Conservation (phyloP, 257 asterid genomes). For the Prunella vulgaris region DNA sequence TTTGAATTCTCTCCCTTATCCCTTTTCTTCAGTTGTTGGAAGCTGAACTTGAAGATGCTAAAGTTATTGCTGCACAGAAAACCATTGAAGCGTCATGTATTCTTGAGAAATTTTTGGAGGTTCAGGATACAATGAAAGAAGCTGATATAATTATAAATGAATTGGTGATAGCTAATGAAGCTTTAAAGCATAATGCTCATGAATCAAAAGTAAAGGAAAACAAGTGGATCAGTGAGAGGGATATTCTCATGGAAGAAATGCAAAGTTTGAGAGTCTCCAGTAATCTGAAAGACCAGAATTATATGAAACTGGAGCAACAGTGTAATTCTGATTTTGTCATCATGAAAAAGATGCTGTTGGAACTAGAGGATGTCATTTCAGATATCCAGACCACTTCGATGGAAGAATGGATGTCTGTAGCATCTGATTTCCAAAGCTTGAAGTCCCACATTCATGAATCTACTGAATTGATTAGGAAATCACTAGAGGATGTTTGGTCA, state of each 20-base stretch:
- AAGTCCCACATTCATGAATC: conserved; percentile 54
- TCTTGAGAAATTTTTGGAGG: conserved; percentile 86
- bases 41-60: conserved; percentile 76
- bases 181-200: conserved; percentile 58
- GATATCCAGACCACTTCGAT: conserved; percentile 39
- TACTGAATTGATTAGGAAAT: conserved; percentile 46
- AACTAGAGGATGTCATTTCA: conserved; percentile 59
- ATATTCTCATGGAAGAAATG: conserved; percentile 42
- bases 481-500: conserved; percentile 89
- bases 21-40: conserved; percentile 58
- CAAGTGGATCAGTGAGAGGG: conserved; percentile 36
- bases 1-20: neutral
- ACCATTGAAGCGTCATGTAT: conserved; percentile 76
- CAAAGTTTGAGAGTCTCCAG: conserved; percentile 52
- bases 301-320: conserved; percentile 42
- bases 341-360: conserved; percentile 45
- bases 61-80: conserved; percentile 69
- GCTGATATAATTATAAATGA: conserved; percentile 90
- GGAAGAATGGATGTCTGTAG: conserved; percentile 44
- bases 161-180: conserved; percentile 81
- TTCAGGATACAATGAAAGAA: conserved; percentile 80
- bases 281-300: conserved; percentile 46
- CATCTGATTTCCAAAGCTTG: conserved; percentile 43
- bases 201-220: conserved; percentile 52
- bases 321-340: conserved; percentile 44